Conservation (phyloP, 805 yeast species). For the Candida nonsorbophila region DNA sequence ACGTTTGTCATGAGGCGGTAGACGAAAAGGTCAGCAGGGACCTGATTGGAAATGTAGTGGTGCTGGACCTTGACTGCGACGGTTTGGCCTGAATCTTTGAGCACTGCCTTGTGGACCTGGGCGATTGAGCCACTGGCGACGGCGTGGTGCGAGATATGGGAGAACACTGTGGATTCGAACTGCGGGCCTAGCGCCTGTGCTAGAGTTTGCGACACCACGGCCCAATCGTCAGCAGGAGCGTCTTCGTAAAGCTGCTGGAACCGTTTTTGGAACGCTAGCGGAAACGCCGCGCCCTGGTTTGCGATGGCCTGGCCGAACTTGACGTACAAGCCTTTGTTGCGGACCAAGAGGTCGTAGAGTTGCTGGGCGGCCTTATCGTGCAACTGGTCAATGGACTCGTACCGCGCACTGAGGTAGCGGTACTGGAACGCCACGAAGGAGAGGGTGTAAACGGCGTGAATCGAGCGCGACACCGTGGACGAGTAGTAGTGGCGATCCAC, state of each 20-base stretch:
- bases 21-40: constrained; percentile 55
- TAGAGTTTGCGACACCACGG: constrained; percentile 34
- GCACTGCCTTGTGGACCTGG: constrained; percentile 55
- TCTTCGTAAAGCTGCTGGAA: constrained; percentile 58
- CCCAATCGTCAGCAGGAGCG: constrained; percentile 61
- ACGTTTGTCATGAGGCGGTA: constrained; percentile 47
- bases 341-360: constrained; percentile 21
- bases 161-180: constrained; percentile 26
- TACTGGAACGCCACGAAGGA: constrained; percentile 56
- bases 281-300: constrained; percentile 65
- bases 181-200: constrained; percentile 9
- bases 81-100: constrained; percentile 37
- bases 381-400: constrained; percentile 36
- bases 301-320: constrained; percentile 79
- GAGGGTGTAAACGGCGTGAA: constrained; percentile 44
- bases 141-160: constrained; percentile 48
- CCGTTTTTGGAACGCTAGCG: constrained; percentile 54
- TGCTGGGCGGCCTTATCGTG: constrained; percentile 54
- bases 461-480: constrained; percentile 49
- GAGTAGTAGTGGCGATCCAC: constrained; percentile 19
- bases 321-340: constrained; percentile 51
- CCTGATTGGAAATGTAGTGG: constrained; percentile 54
- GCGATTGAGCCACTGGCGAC: constrained; percentile 75
- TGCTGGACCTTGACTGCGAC: constrained; percentile 71
- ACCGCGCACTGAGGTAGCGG: constrained; percentile 38